Evolutionary conservation across 805 yeast genomes (phyloP).

Genomic region (Cyberlindnera xylosilytica): DNA sequence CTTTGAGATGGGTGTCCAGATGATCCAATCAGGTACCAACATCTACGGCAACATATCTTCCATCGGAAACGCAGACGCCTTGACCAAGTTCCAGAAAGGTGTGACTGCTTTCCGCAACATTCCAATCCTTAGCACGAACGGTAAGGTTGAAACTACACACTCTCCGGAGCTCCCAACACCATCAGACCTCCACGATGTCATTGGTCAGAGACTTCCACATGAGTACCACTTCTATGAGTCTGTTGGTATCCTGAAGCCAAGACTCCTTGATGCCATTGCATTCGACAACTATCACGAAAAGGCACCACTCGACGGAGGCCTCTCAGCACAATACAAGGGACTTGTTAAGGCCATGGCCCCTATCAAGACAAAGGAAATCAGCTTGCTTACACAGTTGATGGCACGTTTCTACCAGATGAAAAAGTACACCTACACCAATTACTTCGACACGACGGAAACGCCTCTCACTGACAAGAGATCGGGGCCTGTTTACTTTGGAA

Average conservation of each 20-base stretch:
- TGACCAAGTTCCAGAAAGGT: conserved; percentile 62
- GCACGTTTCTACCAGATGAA: conserved; percentile 84
- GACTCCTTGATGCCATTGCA: conserved; percentile 62
- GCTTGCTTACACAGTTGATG: conserved; percentile 65
- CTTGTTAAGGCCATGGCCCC: conserved; percentile 47
- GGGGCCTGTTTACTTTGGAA: conserved; percentile 48
- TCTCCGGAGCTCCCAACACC: conserved; percentile 45
- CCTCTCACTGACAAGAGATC: conserved; percentile 50
- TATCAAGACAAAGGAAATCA: conserved; percentile 56
- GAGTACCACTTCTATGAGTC: conserved; percentile 82
- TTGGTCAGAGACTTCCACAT: conserved; percentile 83
- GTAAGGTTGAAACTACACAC: conserved; percentile 59
- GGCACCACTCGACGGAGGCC: conserved; percentile 64
- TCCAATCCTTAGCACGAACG: conserved; percentile 70
- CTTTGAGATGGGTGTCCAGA: conserved; percentile 37
- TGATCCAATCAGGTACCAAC: conserved; percentile 40
- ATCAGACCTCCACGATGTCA: conserved; percentile 72
- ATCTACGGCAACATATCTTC: conserved; percentile 47
- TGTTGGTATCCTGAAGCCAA: conserved; percentile 65
- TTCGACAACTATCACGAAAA: conserved; percentile 61
- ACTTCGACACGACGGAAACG: conserved; percentile 45
- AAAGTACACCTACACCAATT: conserved; percentile 50
- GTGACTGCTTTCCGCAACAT: conserved; percentile 62
- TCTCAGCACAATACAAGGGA: conserved; percentile 53
- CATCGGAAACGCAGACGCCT: conserved; percentile 41